Evolutionary conservation across 1,284 basidiomycete species (phyloP), one percentile per base, ranked within the genome.

Genomic region (Marasmius tenuissimus): DNA sequence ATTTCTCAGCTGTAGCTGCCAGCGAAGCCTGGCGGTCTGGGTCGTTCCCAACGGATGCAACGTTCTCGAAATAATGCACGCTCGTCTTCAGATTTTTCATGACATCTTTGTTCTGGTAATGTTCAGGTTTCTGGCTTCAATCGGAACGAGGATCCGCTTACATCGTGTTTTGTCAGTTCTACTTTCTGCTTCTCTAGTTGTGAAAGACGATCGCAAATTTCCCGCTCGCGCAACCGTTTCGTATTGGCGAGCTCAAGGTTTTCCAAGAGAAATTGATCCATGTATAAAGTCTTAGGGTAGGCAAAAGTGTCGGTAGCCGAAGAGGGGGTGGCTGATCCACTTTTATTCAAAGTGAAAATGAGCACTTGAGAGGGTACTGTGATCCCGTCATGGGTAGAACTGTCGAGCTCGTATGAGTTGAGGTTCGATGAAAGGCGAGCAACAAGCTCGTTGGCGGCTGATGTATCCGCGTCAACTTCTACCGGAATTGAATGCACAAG

Each of bases 241-340:
- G 77, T 71, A 37, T 81, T 78, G 5, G 84, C 81, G 37, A 86
- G 64, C 14, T 78, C 76, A 2, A 83, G 66, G 58, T 89, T 91
- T 57, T 81, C 78, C 57, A 78, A 76, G 64, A 92, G 67, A 68
- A 91, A 93, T 61, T 85, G 84, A 69, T 93, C 91, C 57, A 93
- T 75, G 68, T 84, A 91, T 48, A 93, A 76, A 38, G 77, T 75
- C 64, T 81, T 82, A 2, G 91, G 89, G 65, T 83, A 93, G 22
- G 71, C 72, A 66, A 92, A 87, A 2, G 77, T 76, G 60, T 83
- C 80, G 8, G 70, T 62, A 1, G 74, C 63, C 10, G 66, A 20
- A 16, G 60, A 53, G 11, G 62, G 47, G 33, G 56, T 51, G 42
- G 57, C 52, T 18, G 63, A 35, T 48, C 68, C 65, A 50, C 59